These are phyloP conservation scores for Dalbergia oliveri DNA, from an alignment of 306 rosid genomes.

Conservation along the genomic window DNA sequence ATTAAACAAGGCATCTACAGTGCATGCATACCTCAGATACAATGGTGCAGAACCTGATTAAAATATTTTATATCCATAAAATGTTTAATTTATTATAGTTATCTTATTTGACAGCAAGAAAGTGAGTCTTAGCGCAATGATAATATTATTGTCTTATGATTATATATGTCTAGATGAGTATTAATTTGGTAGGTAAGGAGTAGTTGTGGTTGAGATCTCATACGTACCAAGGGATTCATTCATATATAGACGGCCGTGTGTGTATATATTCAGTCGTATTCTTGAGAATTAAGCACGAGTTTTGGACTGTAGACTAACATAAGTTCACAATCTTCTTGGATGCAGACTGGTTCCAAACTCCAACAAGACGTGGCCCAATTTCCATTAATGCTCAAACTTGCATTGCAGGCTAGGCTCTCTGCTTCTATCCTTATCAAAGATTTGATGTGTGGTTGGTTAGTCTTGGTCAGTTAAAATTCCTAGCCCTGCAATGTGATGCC, in stretches of 20 bases:
- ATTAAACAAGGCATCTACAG: no score
- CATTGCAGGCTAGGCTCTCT: background rate
- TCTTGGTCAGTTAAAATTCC: constrained; percentile 17
- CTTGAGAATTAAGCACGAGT: constrained; percentile 22
- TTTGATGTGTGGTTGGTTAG: constrained; percentile 38
- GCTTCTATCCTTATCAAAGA: constrained; percentile 20
- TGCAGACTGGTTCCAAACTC: constrained; percentile 46
- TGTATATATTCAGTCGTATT: background rate
- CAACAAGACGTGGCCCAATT: constrained; percentile 33
- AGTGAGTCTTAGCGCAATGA: no score
- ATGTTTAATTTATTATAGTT: no score
- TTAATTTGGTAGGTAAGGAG: background rate
- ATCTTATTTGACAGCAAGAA: no score
- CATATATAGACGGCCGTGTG: background rate
- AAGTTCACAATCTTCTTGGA: background rate
- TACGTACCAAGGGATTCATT: background rate
- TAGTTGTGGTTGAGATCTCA: background rate
- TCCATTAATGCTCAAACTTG: constrained; percentile 5
- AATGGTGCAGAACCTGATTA: no score
- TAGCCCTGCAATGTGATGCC: background rate
- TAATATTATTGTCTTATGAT: background rate
- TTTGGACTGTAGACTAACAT: background rate
- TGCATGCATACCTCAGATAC: no score
- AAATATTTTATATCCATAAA: no score
- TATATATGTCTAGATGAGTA: background rate